Conservation (phyloP, 2,329 filamentous ascomycete species). For the Beauveria sp. region DNA sequence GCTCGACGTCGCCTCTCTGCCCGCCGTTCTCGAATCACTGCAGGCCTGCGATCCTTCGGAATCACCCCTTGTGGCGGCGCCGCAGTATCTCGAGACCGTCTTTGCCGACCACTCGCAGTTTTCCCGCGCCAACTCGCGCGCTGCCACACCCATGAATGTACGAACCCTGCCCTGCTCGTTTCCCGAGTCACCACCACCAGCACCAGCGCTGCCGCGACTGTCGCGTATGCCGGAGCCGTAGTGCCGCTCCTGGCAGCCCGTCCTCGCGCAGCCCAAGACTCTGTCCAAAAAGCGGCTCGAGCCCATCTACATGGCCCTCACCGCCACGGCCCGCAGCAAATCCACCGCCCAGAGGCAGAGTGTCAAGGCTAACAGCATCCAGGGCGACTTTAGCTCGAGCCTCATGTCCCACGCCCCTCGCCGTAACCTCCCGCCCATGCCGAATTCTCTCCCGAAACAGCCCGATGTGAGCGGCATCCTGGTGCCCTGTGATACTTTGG, state of each 20-base stretch:
- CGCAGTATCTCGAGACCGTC: conserved; percentile 69
- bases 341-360: conserved; percentile 18
- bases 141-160: conserved; percentile 64
- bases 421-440: conserved; percentile 54
- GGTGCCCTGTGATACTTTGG: conserved; percentile 50
- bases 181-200: conserved; percentile 18
- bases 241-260: conserved; percentile 17
- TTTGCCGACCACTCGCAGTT: conserved; percentile 58
- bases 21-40: conserved; percentile 64
- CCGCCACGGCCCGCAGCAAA: conserved; percentile 37
- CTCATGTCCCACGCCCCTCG: conserved; percentile 41
- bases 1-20: conserved; percentile 51
- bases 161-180: conserved; percentile 29
- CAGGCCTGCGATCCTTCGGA: conserved; percentile 74
- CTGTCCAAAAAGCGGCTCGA: conserved; percentile 30
- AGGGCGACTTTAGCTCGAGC: conserved; percentile 45
- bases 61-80: conserved; percentile 65
- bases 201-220: not conserved
- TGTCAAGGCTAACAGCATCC: conserved; percentile 34
- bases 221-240: conserved; percentile 20
- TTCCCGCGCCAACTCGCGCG: conserved; percentile 54
- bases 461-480: conserved; percentile 68
- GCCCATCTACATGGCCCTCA: conserved; percentile 35
- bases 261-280: not conserved
- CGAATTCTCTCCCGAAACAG: conserved; percentile 62